A percentile compares a stretch with the other conserved stretches of the same genome.
Evolutionary conservation across 1,139 yeast species (phyloP).

Genomic region (Chernovozyma sophiae-reginae): DNA sequence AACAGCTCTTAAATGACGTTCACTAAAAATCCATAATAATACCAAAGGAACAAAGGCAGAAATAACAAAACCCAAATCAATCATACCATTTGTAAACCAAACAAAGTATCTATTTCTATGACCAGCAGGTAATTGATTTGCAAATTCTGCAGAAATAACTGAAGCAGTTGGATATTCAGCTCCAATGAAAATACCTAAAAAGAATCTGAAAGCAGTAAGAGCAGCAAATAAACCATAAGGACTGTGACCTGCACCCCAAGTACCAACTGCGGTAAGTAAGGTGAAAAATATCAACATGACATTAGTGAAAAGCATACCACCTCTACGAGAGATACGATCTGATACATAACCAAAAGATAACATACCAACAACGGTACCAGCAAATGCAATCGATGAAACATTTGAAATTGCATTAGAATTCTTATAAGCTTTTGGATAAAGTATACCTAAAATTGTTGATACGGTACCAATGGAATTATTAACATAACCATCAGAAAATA

Average conservation of each 20-base stretch:
- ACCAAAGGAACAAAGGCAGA: slow-evolving; percentile 86
- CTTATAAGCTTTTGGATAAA: slow-evolving; percentile 57
- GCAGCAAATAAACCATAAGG: slow-evolving; percentile 64
- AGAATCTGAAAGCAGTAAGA: slow-evolving; percentile 68
- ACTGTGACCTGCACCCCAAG: slow-evolving; percentile 63
- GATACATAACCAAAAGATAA: slow-evolving; percentile 64
- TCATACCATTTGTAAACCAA: slow-evolving; percentile 86
- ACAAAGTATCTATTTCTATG: slow-evolving; percentile 83
- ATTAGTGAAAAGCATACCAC: slow-evolving; percentile 67
- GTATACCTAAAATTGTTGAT: slow-evolving; percentile 50
- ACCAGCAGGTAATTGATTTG: slow-evolving; percentile 70
- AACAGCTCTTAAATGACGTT: slow-evolving; percentile 59
- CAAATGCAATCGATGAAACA: slow-evolving; percentile 73
- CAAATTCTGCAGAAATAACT: slow-evolving; percentile 81
- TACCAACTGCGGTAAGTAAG: slow-evolving; percentile 62
- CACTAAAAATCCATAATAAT: slow-evolving; percentile 71
- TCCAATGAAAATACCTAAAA: slow-evolving; percentile 61
- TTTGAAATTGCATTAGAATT: slow-evolving; percentile 60
- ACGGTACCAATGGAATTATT: slow-evolving; percentile 72
- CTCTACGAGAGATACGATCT: slow-evolving; percentile 64
- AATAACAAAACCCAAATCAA: slow-evolving; percentile 82
- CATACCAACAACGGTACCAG: slow-evolving; percentile 75
- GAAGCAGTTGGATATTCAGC: slow-evolving; percentile 85
- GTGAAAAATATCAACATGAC: slow-evolving; percentile 61
- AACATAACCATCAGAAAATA: slow-evolving; percentile 77